phyloP scores from a whole-genome alignment of 345 rosid species.

The Brassica napus region Da-Ae NC_063434.1:10043501-10044000 shows the following conservation, averaged over 20 bases:
- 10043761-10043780: neutral
- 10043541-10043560: neutral
- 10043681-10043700: neutral
- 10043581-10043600: too few relatives aligned
- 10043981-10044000: neutral
- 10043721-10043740: neutral
- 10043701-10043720: neutral
- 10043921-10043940: neutral
- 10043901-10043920: neutral
- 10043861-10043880: conserved; percentile 1
- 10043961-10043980: neutral
- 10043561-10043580: too few relatives aligned
- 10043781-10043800: conserved; percentile 2
- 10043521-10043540: neutral
- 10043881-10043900: neutral
- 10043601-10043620: neutral
- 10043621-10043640: neutral
- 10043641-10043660: neutral
- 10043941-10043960: neutral
- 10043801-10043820: conserved; percentile 20
- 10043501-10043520: neutral
- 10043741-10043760: neutral
- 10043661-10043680: neutral
- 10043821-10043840: neutral
- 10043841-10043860: conserved; percentile 3